A percentile compares a stretch with the other conserved stretches of the same genome.
Conservation (phyloP, 2,329 filamentous ascomycete species). For the Trichoderma sp. region DNA sequence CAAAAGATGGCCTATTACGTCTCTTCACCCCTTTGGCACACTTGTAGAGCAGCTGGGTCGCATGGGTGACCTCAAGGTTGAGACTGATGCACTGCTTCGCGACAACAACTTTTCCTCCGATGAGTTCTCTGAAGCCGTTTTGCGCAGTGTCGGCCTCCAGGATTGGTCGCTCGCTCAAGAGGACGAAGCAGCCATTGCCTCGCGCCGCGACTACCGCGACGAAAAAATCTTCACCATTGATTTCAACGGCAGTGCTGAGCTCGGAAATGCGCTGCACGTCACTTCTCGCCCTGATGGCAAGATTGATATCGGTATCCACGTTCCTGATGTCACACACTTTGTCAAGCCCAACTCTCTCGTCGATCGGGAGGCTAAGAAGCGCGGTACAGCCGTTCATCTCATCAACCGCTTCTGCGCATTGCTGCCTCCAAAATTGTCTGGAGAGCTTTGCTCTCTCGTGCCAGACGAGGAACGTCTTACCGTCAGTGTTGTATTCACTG, state of each 20-base stretch:
- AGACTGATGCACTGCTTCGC: constrained; percentile 92
- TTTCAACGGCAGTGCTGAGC: constrained; percentile 79
- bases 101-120: constrained; percentile 99
- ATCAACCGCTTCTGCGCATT: constrained; percentile 86
- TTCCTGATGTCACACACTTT: constrained; percentile 93
- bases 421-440: constrained; percentile 79
- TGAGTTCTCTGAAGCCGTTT: constrained; percentile 93
- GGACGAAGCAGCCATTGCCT: constrained; percentile 67
- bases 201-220: constrained; percentile 83
- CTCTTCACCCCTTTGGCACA: constrained; percentile 97
- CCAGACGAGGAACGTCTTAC: constrained; percentile 88
- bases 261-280: constrained; percentile 90
- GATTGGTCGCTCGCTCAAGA: constrained; percentile 88
- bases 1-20: constrained; percentile 99
- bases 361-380: constrained; percentile 96
- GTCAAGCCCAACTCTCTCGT: constrained; percentile 94
- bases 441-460: constrained; percentile 81
- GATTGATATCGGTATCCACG: constrained; percentile 91
- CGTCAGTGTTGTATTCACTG: constrained; percentile 88
- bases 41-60: constrained; percentile 94
- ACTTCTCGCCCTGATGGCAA: constrained; percentile 79
- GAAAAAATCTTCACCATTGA: constrained; percentile 92
- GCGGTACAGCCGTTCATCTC: constrained; percentile 91
- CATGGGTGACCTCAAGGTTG: constrained; percentile 96
- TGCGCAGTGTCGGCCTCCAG: constrained; percentile 87